Percentiles rank a stretch among this genome's conserved stretches.
Conservation (phyloP, 2,329 filamentous ascomycete genomes). For the Akanthomyces muscarius region DNA sequence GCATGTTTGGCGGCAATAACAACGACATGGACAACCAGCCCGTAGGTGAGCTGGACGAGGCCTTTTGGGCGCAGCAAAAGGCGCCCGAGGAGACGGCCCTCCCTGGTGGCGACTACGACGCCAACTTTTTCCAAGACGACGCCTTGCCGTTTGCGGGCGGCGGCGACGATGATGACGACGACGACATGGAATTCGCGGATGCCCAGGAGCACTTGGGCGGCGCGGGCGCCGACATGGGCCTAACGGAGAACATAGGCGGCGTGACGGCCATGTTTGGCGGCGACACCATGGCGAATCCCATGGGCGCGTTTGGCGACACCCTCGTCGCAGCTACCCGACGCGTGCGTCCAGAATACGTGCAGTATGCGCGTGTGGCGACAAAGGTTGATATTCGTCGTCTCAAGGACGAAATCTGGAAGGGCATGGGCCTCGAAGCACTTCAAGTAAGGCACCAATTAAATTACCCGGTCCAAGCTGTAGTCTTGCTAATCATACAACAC, state of each 20-base stretch:
- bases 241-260: constrained; percentile 44
- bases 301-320: constrained; percentile 59
- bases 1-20: constrained; percentile 39
- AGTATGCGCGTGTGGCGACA: constrained; percentile 66
- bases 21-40: constrained; percentile 45
- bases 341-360: constrained; percentile 63
- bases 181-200: constrained; percentile 72
- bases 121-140: constrained; percentile 95
- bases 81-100: constrained; percentile 56
- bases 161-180: constrained; percentile 57
- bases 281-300: constrained; percentile 41
- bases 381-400: constrained; percentile 66
- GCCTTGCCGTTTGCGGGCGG: constrained; percentile 64
- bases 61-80: constrained; percentile 83
- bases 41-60: constrained; percentile 84
- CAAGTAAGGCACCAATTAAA: constrained; percentile 37
- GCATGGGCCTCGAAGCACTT: constrained; percentile 54
- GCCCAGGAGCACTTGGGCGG: constrained; percentile 69
- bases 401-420: constrained; percentile 68
- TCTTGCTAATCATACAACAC: not conserved
- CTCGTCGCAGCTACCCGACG: constrained; percentile 62
- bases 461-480: too few species aligned
- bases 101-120: constrained; percentile 80
- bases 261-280: constrained; percentile 48
- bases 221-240: constrained; percentile 45